Evolutionary conservation across 1,284 basidiomycete genomes (phyloP).

Genomic region (Ganoderma meredithae): DNA sequence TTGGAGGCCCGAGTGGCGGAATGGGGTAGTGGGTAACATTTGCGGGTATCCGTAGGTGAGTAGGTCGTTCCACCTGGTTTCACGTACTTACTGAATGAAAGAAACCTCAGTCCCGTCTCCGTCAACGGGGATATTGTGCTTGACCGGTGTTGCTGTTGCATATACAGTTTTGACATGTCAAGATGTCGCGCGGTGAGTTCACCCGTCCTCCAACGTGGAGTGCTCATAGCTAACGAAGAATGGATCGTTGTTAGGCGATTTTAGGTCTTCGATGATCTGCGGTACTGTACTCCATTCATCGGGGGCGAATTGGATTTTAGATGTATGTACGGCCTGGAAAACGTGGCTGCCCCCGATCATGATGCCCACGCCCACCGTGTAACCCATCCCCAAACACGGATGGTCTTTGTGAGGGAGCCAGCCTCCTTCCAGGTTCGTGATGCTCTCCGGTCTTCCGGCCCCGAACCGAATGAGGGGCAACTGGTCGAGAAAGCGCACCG

Average conservation of each 20-base stretch:
- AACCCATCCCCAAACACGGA: not conserved
- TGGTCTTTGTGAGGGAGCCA: not conserved
- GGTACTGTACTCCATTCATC: not conserved
- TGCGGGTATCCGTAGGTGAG: not conserved
- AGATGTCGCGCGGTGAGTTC: not conserved
- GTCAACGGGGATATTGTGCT: not conserved
- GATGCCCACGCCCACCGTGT: not conserved
- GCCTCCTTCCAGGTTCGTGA: not conserved
- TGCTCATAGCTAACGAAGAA: not conserved
- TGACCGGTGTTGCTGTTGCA: not conserved
- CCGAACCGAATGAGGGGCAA: not conserved
- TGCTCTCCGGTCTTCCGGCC: not conserved
- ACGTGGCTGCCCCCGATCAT: constrained; percentile 16
- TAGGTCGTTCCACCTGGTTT: not conserved
- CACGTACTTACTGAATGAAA: not conserved
- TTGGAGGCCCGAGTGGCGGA: not conserved
- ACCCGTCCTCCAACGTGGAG: not conserved
- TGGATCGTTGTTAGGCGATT: not conserved
- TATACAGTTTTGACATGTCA: not conserved
- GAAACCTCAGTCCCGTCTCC: not conserved
- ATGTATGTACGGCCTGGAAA: not conserved
- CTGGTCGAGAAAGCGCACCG: not conserved
- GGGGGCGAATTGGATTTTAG: not conserved
- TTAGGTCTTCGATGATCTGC: not conserved
- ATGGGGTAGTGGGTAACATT: not conserved